Evolutionary conservation across 768 basidiomycete genomes (phyloP).

Genomic region (Boletus reticulatus): DNA sequence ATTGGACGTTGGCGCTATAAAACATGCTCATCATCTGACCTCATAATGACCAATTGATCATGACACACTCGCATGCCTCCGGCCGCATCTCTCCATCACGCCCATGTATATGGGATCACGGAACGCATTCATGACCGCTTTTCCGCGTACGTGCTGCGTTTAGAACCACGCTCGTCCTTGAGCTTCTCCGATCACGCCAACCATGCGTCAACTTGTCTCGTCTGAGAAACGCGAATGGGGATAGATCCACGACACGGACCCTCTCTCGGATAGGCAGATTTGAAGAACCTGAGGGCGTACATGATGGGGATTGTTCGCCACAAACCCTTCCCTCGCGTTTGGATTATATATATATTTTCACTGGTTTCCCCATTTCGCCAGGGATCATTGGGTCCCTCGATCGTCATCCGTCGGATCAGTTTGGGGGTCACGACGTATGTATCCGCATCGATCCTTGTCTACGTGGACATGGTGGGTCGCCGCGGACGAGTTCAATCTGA

Average conservation of each 20-base stretch:
- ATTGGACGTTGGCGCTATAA: conserved; percentile 7
- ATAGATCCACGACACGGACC: conserved; percentile 9
- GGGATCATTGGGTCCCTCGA: conserved; percentile 1
- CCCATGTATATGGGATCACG: conserved; percentile 11
- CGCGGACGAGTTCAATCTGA: conserved; percentile 11
- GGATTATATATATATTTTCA: not conserved
- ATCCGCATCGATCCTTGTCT: conserved; percentile 4
- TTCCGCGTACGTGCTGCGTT: conserved; percentile 12
- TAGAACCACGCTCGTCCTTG: not conserved
- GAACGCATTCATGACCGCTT: conserved; percentile 25
- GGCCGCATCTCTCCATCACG: conserved; percentile 8
- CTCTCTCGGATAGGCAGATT: not conserved
- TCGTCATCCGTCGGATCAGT: conserved; percentile 13
- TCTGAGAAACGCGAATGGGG: conserved; percentile 16
- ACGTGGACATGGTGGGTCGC: conserved; percentile 6
- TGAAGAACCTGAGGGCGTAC: not conserved
- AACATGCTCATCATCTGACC: conserved; percentile 24
- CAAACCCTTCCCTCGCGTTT: not conserved
- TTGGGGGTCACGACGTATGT: not conserved
- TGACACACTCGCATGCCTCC: conserved; percentile 7
- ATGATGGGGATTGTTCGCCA: conserved; percentile 7
- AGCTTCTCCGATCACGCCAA: conserved; percentile 16
- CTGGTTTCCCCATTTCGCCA: not conserved
- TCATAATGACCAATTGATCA: conserved; percentile 18
- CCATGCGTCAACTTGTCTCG: conserved; percentile 9